Conservation (phyloP, 2,329 filamentous ascomycete genomes). For the Pseudocercospora musae region DNA sequence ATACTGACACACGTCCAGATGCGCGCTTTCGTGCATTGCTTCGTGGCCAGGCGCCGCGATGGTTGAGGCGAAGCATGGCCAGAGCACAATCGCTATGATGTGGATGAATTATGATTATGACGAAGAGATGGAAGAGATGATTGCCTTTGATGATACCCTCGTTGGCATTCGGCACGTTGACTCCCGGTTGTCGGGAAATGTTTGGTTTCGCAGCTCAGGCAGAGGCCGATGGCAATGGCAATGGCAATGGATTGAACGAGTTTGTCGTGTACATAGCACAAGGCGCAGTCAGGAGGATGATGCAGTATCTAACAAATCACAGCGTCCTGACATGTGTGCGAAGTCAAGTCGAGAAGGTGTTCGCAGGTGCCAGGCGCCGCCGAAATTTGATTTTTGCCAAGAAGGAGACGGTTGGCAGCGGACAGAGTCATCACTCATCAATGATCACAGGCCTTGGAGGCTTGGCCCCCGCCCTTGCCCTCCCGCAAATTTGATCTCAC, state of each 20-base stretch:
- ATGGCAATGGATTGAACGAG: too few species aligned
- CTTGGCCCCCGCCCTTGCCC: neutral
- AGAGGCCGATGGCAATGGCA: neutral
- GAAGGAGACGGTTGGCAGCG: neutral
- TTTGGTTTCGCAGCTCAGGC: neutral
- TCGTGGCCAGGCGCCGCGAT: neutral
- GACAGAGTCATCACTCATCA: too few species aligned
- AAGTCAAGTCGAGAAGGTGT: too few species aligned
- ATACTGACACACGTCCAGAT: neutral
- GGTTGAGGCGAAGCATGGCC: slow-evolving; percentile 2
- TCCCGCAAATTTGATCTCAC: slow-evolving; percentile 4
- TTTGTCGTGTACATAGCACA: neutral
- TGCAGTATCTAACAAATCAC: too few species aligned
- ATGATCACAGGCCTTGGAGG: too few species aligned
- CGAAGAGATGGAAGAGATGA: slow-evolving; percentile 2
- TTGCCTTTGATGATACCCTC: slow-evolving; percentile 12
- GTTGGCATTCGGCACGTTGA: slow-evolving; percentile 5
- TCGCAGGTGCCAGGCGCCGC: neutral
- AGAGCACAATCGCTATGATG: slow-evolving; percentile 3
- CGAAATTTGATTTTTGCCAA: slow-evolving; percentile 1
- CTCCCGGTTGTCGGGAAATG: neutral
- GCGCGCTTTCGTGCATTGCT: neutral
- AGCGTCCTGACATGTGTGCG: too few species aligned
- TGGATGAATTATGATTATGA: neutral
- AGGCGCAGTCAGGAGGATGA: neutral